phyloP scores from a whole-genome alignment of 148 eudicot species.

The Vaccinium macrocarpon region DNA sequence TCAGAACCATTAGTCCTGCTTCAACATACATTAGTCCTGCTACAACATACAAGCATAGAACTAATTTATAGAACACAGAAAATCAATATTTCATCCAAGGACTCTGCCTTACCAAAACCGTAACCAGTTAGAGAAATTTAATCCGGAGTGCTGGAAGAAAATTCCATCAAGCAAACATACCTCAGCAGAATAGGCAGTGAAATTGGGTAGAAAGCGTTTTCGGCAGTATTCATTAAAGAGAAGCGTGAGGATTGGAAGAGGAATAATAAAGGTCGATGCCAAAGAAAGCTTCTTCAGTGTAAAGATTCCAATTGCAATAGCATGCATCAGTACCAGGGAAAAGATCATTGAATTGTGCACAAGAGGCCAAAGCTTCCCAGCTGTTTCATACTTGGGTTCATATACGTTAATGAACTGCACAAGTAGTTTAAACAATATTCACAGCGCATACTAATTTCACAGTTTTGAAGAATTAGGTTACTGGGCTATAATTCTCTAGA shows the following conservation, averaged over 20 bases:
- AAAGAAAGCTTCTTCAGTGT: slow-evolving; percentile 51
- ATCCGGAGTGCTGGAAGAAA: not conserved
- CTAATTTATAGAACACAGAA: not conserved
- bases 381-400: slow-evolving; percentile 65
- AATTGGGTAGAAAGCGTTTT: slow-evolving; percentile 70
- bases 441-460: not conserved
- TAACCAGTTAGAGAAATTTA: not conserved
- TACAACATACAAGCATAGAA: not conserved
- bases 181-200: slow-evolving; percentile 56
- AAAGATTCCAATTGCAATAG: slow-evolving; percentile 70
- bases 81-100: not conserved
- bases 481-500: not conserved
- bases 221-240: slow-evolving; percentile 76
- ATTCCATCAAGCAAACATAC: slow-evolving; percentile 28
- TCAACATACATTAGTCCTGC: not conserved
- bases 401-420: slow-evolving; percentile 76
- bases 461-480: not conserved
- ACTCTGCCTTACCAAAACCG: not conserved
- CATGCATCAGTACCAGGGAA: slow-evolving; percentile 69
- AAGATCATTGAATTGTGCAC: slow-evolving; percentile 74
- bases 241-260: slow-evolving; percentile 68
- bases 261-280: slow-evolving; percentile 50
- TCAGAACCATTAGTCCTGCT: not conserved
- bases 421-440: slow-evolving; percentile 11
- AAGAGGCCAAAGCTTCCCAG: slow-evolving; percentile 73